Conservation (phyloP, 257 asterid genomes). For the Ilex asprella region DNA sequence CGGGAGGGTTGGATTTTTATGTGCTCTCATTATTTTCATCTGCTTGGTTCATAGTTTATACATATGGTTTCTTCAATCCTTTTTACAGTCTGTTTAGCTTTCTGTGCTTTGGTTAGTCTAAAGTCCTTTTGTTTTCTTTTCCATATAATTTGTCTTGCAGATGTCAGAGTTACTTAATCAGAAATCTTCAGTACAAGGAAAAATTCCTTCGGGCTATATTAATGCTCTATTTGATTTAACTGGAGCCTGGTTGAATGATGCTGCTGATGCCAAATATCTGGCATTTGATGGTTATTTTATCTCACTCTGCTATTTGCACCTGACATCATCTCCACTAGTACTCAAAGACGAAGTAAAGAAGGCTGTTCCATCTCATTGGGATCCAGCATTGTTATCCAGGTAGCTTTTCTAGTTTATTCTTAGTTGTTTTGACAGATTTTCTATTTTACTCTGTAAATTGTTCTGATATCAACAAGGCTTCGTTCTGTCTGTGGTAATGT, state of each 20-base stretch:
- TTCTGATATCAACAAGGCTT: too few species aligned
- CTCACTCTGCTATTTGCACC: constrained; percentile 80
- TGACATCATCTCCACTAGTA: constrained; percentile 71
- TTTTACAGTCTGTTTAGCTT: neutral
- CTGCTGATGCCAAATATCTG: constrained; percentile 72
- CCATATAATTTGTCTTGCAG: constrained; percentile 32
- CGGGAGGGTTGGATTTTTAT: too few species aligned
- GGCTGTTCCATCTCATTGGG: constrained; percentile 90
- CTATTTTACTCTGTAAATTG: neutral
- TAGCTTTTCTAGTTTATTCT: constrained; percentile 14
- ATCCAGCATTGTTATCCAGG: constrained; percentile 89
- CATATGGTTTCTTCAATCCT: too few species aligned
- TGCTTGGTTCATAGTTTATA: too few species aligned
- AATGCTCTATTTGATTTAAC: constrained; percentile 83
- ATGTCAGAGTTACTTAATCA: constrained; percentile 96
- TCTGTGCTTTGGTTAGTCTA: neutral
- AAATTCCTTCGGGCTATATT: constrained; percentile 89
- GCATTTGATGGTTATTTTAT: constrained; percentile 94
- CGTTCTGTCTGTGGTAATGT: neutral
- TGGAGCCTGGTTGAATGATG: constrained; percentile 93
- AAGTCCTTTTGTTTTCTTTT: neutral
- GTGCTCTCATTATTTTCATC: too few species aligned
- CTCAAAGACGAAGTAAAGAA: constrained; percentile 90
- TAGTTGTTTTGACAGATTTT: constrained; percentile 29
- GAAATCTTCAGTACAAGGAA: constrained; percentile 80